Evolutionary conservation across 805 yeast species (phyloP).

Genomic region (Wickerhamiella qilinensis): DNA sequence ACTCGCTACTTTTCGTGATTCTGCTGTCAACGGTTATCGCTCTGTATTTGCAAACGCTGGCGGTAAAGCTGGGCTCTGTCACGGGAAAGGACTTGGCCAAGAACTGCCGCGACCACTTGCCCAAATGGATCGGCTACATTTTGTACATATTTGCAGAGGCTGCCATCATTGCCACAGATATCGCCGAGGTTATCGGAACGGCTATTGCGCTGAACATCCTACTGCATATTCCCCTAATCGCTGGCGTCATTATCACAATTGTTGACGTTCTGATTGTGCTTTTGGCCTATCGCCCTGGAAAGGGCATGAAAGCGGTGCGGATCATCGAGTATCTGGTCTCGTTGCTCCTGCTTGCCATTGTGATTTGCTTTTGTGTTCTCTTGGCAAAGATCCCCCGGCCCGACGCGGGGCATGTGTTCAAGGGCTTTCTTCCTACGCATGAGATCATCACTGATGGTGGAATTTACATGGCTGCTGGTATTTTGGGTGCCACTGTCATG

Average conservation of each 20-base stretch:
- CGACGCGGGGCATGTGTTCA: conserved; percentile 42
- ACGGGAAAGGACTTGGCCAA: conserved; percentile 88
- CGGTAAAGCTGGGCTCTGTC: conserved; percentile 81
- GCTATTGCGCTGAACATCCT: conserved; percentile 83
- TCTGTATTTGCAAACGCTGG: conserved; percentile 66
- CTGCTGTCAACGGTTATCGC: conserved; percentile 74
- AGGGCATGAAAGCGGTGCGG: conserved; percentile 62
- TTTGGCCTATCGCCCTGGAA: conserved; percentile 76
- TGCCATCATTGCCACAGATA: conserved; percentile 88
- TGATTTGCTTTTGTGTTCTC: conserved; percentile 69
- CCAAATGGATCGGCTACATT: conserved; percentile 31
- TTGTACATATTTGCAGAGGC: conserved; percentile 70
- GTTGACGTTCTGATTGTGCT: conserved; percentile 74
- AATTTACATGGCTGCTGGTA: conserved; percentile 63
- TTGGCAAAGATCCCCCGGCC: conserved; percentile 45
- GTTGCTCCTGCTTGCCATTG: conserved; percentile 61
- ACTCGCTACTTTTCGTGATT: conserved; percentile 61
- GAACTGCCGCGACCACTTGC: conserved; percentile 63
- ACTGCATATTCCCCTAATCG: conserved; percentile 59
- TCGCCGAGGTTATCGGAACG: conserved; percentile 96
- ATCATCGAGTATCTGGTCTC: conserved; percentile 73
- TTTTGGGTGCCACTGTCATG: conserved; percentile 90
- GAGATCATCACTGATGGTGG: conserved; percentile 45
- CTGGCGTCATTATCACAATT: conserved; percentile 74
- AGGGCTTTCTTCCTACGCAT: conserved; percentile 47